phyloP scores from a whole-genome alignment of 495 filamentous ascomycete genomes.

The Hypoxylon fuscum region DNA sequence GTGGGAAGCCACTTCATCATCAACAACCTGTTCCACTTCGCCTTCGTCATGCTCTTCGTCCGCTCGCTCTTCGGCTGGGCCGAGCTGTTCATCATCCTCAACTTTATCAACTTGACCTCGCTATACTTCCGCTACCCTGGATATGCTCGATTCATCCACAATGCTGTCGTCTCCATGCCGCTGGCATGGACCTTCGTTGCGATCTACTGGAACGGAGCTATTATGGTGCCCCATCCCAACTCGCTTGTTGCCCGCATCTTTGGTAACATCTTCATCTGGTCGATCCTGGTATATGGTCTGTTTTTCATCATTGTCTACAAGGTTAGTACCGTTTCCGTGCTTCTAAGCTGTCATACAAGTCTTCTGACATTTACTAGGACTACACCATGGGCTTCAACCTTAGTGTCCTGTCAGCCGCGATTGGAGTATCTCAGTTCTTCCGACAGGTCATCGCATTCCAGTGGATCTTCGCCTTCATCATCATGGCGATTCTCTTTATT shows the following conservation, averaged over 20 bases:
- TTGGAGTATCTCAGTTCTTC: conserved; percentile 79
- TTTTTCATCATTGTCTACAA: conserved; percentile 75
- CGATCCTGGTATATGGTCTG: conserved; percentile 73
- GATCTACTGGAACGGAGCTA: conserved; percentile 87
- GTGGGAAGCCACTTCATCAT: conserved; percentile 86
- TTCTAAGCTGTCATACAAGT: background rate
- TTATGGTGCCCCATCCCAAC: conserved; percentile 67
- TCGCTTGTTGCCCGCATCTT: conserved; percentile 73
- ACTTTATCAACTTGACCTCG: conserved; percentile 78
- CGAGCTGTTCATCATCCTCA: conserved; percentile 77
- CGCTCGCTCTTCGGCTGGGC: conserved; percentile 75
- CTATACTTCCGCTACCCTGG: conserved; percentile 81
- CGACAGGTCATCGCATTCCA: conserved; percentile 77
- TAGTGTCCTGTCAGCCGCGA: conserved; percentile 73
- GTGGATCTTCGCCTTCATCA: conserved; percentile 90
- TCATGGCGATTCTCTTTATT: conserved; percentile 78
- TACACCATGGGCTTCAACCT: conserved; percentile 84
- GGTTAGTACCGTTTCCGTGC: conserved; percentile 42
- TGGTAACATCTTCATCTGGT: conserved; percentile 88
- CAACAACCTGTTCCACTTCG: conserved; percentile 81
- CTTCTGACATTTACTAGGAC: conserved; percentile 56
- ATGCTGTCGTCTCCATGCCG: conserved; percentile 76
- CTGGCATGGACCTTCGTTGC: conserved; percentile 85
- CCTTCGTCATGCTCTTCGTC: conserved; percentile 84
- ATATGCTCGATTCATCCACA: conserved; percentile 75